phyloP scores from a whole-genome alignment of 2,329 filamentous ascomycete species.

The Albifimbria verrucaria region DNA sequence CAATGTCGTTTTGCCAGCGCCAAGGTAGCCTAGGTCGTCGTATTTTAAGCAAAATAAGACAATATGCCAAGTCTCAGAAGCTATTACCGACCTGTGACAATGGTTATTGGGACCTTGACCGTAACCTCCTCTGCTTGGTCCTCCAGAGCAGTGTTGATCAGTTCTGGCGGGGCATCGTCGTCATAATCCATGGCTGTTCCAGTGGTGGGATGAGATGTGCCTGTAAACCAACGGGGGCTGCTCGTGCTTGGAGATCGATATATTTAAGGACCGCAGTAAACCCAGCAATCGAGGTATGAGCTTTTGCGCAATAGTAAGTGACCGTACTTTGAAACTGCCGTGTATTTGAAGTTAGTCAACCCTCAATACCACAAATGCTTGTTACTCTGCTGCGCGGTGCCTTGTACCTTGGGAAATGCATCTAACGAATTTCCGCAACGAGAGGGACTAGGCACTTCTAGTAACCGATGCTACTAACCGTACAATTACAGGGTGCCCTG shows the following conservation, averaged over 20 bases:
- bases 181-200: constrained; percentile 54
- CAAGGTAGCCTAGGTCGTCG: constrained; percentile 72
- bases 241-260: not conserved
- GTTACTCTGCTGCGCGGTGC: too few relatives aligned
- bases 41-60: not conserved
- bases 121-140: constrained; percentile 46
- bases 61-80: not conserved
- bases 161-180: constrained; percentile 64
- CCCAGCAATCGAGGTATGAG: too few relatives aligned
- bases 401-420: too few relatives aligned
- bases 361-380: too few relatives aligned
- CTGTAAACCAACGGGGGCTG: not conserved
- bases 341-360: too few relatives aligned
- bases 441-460: too few relatives aligned
- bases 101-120: constrained; percentile 77
- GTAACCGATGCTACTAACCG: too few relatives aligned
- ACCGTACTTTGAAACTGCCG: too few relatives aligned
- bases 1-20: constrained; percentile 91
- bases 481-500: too few relatives aligned
- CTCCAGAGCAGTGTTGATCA: constrained; percentile 46
- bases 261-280: too few relatives aligned
- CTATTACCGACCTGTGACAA: constrained; percentile 64
- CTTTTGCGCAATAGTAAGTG: too few relatives aligned
- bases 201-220: not conserved
- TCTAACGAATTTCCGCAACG: too few relatives aligned